Evolutionary conservation across 495 filamentous ascomycete genomes (phyloP), one percentile per base, ranked within the genome.

Genomic region (Clohesyomyces aquaticus): DNA sequence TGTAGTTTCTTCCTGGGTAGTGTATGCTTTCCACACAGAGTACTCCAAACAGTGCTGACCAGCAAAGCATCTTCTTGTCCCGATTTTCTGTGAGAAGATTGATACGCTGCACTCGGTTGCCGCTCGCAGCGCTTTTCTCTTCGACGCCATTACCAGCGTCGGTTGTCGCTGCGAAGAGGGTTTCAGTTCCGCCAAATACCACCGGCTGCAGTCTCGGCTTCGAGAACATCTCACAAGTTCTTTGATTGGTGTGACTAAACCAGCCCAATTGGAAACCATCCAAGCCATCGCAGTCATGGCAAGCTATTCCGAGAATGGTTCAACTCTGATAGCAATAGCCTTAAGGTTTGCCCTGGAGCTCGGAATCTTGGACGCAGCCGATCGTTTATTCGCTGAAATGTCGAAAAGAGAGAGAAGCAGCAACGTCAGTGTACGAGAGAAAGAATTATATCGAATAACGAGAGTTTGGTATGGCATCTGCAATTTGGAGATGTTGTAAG

Each of bases 251-350:
- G 76, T 78, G 28, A 71, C 76, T 11, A 61, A 61, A 0, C 55
- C 75, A 0, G 73, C 71, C 18, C 76, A 71, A 18, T 67, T 81
- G 0, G 81, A 83, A 55, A 79, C 75, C 0, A 72, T 82, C 0
- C 81, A 83, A 48, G 79, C 81, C 16, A 70, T 83, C 51, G 73
- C 82, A 0, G 66, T 82, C 0, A 73, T 79, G 14, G 76, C 80
- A 0, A 77, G 77, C 55, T 83, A 83, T 59, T 79, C 78, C 0
- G 71, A 79, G 45, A 79, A 81, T 45, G 77, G 80, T 0, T 78
- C 77, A 6, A 45, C 80, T 2, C 70, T 82, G 1, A 66, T 79
- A 6, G 78, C 78, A 4, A 77, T 82, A 47, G 80, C 81, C 10
- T 74, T 78, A 2, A 72, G 77, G 38, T 80, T 80, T 74, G 79